Evolutionary conservation across 1,284 basidiomycete genomes (phyloP), one percentile per base, ranked within the genome.

Genomic region (Cutaneotrichosporon mucoides): DNA sequence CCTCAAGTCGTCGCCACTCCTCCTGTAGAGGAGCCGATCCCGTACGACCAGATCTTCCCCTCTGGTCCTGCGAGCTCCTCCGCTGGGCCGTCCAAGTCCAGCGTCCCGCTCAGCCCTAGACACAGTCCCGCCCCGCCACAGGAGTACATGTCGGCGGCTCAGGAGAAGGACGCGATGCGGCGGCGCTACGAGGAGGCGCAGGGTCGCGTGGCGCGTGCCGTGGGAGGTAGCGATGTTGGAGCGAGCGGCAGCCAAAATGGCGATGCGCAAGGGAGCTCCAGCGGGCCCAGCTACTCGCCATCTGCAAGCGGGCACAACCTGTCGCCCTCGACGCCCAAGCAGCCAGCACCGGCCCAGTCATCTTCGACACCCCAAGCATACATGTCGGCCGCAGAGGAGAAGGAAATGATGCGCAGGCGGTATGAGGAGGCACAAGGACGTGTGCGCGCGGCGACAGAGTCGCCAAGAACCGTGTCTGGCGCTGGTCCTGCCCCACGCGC

Each of bases 361-460:
- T 16, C 33, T 33, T 33, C 33, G 33, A 35, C 34, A 36, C 46
- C 46, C 33, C 11, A 47, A 33, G 33, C 36, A 34, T 57, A 56
- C 53, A 55, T 57, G 59, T 55, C 60, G 5, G 62, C 65, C 9
- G 60, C 53, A 34, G 52, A 65, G 40, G 65, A 67, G 40, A 67
- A 67, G 55, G 66, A 65, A 5, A 24, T 48, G 44, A 67, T 67
- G 66, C 56, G 65, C 6, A n/a, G 45, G 38, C 43, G 61, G 34
- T 66, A 60, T 55, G 64, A 63, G 45, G 58, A 60, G 62, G 84
- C 82, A 2, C 84, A 84, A 61, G 85, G 88, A 12, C 54, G 60
- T 5, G 67, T 69, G 6, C 24, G 24, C 3, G 24, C 24, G 24
- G 24, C 24, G 24, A 24, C 24, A 2, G 24, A 24, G 24, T 24